Percentiles rank a stretch among this genome's conserved stretches.
Evolutionary conservation across 169 alveolate species (phyloP).

Genomic region (Plasmodium falciparum): DNA sequence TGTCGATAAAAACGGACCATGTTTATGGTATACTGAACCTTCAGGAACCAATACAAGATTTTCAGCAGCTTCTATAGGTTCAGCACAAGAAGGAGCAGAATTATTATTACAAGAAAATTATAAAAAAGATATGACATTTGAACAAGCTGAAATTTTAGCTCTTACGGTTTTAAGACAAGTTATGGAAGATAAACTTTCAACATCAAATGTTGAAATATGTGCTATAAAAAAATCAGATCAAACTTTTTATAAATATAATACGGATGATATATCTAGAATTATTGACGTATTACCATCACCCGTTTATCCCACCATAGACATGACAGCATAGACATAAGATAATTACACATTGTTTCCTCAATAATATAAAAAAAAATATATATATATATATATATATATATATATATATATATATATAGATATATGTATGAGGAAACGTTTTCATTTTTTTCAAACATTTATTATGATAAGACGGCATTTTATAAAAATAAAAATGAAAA

Average conservation of each 20-base stretch:
- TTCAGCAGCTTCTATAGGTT: conserved; percentile 98
- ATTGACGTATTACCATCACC: conserved; percentile 76
- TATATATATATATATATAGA: background rate
- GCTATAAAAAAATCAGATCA: conserved; percentile 84
- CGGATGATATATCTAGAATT: conserved; percentile 74
- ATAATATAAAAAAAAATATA: background rate
- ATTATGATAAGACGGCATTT: too few relatives aligned
- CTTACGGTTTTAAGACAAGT: conserved; percentile 96
- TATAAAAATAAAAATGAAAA: too few relatives aligned
- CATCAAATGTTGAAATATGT: conserved; percentile 96
- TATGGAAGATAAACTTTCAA: conserved; percentile 97
- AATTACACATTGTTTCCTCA: background rate
- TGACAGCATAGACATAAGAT: conserved; percentile 17
- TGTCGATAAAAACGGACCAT: conserved; percentile 96
- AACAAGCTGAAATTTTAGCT: conserved; percentile 96
- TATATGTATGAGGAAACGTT: background rate
- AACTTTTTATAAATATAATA: conserved; percentile 79
- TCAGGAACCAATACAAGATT: conserved; percentile 95
- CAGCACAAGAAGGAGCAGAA: conserved; percentile 97
- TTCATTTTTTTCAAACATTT: background rate
- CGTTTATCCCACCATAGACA: conserved; percentile 68
- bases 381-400: background rate
- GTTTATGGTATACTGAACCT: conserved; percentile 97
- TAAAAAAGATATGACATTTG: conserved; percentile 92
- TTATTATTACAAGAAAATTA: conserved; percentile 96